These are phyloP conservation scores for Retiboletus flavoniger DNA, from an alignment of 1,284 basidiomycete genomes.

Conservation along the genomic window DNA sequence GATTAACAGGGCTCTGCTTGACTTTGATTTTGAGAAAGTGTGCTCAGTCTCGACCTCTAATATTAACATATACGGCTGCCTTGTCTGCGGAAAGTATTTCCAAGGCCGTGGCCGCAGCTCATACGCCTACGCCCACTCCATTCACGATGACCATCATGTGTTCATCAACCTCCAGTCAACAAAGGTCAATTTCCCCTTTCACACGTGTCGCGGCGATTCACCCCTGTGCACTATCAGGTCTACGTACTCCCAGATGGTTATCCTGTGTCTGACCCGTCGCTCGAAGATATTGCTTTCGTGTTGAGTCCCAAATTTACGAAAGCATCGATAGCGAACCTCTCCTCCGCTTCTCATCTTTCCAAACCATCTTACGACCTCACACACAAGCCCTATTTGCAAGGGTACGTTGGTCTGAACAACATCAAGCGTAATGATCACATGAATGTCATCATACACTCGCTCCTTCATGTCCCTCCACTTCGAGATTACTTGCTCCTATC, in stretches of 20 bases:
- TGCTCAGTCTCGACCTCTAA: constrained; percentile 96
- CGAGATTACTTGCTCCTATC: constrained; percentile 86
- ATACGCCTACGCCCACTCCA: constrained; percentile 95
- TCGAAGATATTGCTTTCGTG: constrained; percentile 92
- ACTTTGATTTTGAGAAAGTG: constrained; percentile 99
- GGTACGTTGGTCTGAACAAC: constrained; percentile 96
- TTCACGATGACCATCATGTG: constrained; percentile 97
- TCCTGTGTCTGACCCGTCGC: constrained; percentile 89
- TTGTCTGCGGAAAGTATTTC: constrained; percentile 98
- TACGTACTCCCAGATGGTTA: constrained; percentile 99
- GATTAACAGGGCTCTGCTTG: constrained; percentile 87
- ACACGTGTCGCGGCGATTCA: constrained; percentile 23
- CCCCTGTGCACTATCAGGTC: constrained; percentile 53
- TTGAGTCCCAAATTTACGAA: constrained; percentile 81
- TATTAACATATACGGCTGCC: constrained; percentile 97
- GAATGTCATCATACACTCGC: constrained; percentile 94
- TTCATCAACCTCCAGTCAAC: constrained; percentile 94
- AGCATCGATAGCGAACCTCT: constrained; percentile 49
- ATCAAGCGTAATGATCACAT: constrained; percentile 97
- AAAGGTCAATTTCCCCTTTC: constrained; percentile 55
- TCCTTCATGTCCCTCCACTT: constrained; percentile 88
- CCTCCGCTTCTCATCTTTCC: constrained; percentile 59
- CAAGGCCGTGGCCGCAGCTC: constrained; percentile 93
- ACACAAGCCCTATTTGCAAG: constrained; percentile 83
- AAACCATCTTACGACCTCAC: constrained; percentile 83